Evolutionary conservation across 2,329 filamentous ascomycete species (phyloP), one percentile per base, ranked within the genome.

Genomic region (Shiraia bambusicola): DNA sequence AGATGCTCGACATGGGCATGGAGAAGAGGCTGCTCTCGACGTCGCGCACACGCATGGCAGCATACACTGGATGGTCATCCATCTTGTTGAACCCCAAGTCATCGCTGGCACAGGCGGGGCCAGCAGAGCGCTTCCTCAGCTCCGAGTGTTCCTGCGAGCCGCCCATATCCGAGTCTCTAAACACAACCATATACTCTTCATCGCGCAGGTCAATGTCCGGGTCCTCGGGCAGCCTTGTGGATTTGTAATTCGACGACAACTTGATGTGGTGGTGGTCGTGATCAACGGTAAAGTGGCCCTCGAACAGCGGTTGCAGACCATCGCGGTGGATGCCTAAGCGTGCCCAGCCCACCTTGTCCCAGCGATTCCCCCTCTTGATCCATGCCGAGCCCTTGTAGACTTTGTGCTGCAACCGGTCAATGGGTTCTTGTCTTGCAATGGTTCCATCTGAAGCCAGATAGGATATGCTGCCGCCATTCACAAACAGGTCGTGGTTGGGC

Each of bases 401-500:
- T 58, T 84, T 87, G 71, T 96, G 88, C 16, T 84, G 81, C 40
- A 78, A 70, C 38, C 91, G 80, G 41, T 87, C 75, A 47, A 97
- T 80, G 26, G 77, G 73, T 61, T 95, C 87, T n/a, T 79, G 74
- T 15, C 74, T 72, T 36, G 71, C 74, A 27, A 95, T 70, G 34
- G 77, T 76, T 37, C 93, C 93, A 66, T 95, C 83, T 9, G 77
- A 65, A 40, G 78, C 83, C 29, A 95, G 69, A 62, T 89, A 85
- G 28, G 84, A 80, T 34, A 98, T 75, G 36, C 79, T 80, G 7
- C 91, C 86, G 56, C 86, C 83, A 12, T 89, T 79, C 40, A 85
- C 80, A 32, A 98, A 76, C 44, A 97, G 83, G 69, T 97, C 88
- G 72, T 95, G 82, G 66, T 97, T 97, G 3, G 93, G 93, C 65